Percentiles rank a stretch among this genome's conserved stretches.
Conservation (phyloP, 2,329 filamentous ascomycete genomes). For the Escovopsis sp. region DNA sequence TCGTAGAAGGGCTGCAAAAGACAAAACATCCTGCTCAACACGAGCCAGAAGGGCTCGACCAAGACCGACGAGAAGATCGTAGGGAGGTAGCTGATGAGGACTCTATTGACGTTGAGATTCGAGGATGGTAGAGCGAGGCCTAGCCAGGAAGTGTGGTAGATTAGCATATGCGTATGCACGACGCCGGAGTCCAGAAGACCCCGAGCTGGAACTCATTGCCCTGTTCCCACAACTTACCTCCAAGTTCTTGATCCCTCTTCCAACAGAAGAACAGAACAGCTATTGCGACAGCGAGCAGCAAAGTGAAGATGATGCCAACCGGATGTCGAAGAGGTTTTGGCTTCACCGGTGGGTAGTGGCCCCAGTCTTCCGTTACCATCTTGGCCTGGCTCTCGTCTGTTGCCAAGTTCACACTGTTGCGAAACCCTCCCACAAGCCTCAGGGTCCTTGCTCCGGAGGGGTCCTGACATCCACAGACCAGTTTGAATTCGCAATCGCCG, state of each 20-base stretch:
- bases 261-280: no score
- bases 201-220: no score
- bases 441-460: neutral
- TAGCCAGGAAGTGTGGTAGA: neutral
- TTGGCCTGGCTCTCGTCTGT: no score
- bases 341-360: no score
- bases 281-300: neutral
- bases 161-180: neutral
- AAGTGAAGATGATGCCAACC: no score
- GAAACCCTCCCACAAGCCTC: no score
- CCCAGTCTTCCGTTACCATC: no score
- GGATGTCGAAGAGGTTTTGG: no score
- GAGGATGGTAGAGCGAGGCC: slow-evolving; percentile 11
- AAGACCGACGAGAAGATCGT: slow-evolving; percentile 35
- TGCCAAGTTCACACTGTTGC: no score
- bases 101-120: slow-evolving; percentile 20
- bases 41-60: slow-evolving; percentile 41
- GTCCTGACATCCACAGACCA: neutral
- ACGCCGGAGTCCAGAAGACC: no score
- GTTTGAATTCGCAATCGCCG: slow-evolving; percentile 6
- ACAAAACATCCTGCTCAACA: slow-evolving; percentile 38
- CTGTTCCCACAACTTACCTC: no score
- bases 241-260: no score
- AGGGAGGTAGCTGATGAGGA: slow-evolving; percentile 35
- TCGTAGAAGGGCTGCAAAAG: slow-evolving; percentile 40